Base-by-base conservation (phyloP, 2,329 filamentous ascomycete species). In the Fusarium sp. region DNA sequence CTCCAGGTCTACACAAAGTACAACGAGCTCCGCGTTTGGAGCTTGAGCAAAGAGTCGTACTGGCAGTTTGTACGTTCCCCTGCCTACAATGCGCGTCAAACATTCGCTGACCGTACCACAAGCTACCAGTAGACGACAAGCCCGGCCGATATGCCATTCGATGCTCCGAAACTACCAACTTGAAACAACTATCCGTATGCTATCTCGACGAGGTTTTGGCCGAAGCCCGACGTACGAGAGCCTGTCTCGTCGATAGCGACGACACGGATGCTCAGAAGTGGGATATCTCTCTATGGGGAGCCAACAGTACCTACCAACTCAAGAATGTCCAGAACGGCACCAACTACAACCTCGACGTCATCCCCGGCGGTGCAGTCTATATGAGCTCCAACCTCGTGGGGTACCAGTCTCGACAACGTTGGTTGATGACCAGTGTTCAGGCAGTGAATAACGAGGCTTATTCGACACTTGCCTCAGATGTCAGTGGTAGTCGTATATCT, bases 141-240 rank as follows among this genome's bases (percentile, higher is more conserved):
- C 58, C 67, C 0, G 73, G 73, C n/a, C 74, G 72, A 10, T 77
- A 75, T 60, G 63, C 69, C 8, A 29, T 76, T 11, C 74, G 76
- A 29, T 63, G 66, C 54, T 72, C 69, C 46, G 44, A 65, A 1
- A 72, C 72, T 1, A 68, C 67, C 25, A 61, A 71, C 22, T 46
- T 58, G 39, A 68, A 71, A 47, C 76, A 77, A 47, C 60, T 77
- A 7, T 61, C 69, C 2, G 64, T 72, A 8, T 77, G 75, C 65
- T 72, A 61, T 42, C 62, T 58, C 2, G 39, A 46, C 11, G 13
- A 44, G 0, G 52, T 67, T 6, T 72, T 74, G 57, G 56, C 69
- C 4, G 56, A 72, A 36, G 52, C 64, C 4, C 63, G 54, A 19
- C 64, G 64, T 38, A 77, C 75, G 10, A 63, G 64, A 13, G 68